Base-by-base conservation (phyloP, 352 stramenopile genomes). In the Phytophthora capsici region DNA sequence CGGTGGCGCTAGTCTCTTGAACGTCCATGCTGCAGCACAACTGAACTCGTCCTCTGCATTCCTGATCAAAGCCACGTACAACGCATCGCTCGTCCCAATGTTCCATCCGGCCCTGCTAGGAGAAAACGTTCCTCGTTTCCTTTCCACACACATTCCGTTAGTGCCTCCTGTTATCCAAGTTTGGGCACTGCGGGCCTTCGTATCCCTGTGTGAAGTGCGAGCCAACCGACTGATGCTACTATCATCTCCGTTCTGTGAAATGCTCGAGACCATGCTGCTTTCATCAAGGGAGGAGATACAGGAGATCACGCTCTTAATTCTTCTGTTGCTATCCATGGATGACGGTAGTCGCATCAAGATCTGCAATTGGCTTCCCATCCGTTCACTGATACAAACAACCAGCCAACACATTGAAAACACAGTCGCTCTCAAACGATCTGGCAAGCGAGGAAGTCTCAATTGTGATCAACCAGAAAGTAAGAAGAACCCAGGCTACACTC, bases 61-160 rank as follows among this genome's bases (percentile, higher is more conserved):
- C 53, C 66, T 94, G 43, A 68, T 94, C 53, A 90, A 94, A 45
- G 80, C 85, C 7, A 71, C 79, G 16, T 94, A 91, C 70, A 94
- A 94, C 36, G 66, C 84, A 17, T 80, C 85, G 14, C 62, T 89
- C 16, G 56, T 79, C 12, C 66, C 80, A 2, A 69, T 68, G 22
- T 92, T 91, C 57, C 85, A 94, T 44, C 61, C 52, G 4, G 69
- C 73, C 34, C 65, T 94, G 19, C 62, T 94, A 13, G 66, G 74
- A 25, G 83, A 94, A 19, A 91, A 86, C 57, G 78, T 89, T 20
- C 80, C 82, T 32, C 79, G 80, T 1, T 90, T 89, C 26, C 37
- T 94, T 6, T 57, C 72, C 2, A 53, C 68, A 0, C 85, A 90
- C 45, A 50, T 90, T 1, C 60, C 78, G 0, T 57, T 78, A 25